Evolutionary conservation across 768 basidiomycete genomes (phyloP).

Genomic region (Butyriboletus loyo): DNA sequence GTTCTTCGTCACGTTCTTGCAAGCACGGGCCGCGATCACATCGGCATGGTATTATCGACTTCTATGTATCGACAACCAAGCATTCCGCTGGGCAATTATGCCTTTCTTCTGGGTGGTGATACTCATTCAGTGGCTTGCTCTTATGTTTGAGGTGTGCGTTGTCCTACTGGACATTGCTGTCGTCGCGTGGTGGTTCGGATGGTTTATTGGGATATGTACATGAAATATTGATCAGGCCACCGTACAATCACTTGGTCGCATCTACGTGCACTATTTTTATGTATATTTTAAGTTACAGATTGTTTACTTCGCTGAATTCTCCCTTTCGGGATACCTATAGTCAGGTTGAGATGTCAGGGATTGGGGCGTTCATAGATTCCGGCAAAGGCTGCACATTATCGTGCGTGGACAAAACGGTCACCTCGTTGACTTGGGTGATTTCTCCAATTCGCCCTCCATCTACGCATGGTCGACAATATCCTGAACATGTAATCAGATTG

Average conservation of each 20-base stretch:
- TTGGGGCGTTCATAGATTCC: neutral
- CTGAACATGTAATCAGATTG: constrained; percentile 31
- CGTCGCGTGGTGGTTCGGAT: constrained; percentile 73
- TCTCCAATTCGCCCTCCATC: constrained; percentile 47
- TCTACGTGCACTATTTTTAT: constrained; percentile 14
- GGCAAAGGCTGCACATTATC: constrained; percentile 4
- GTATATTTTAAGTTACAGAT: constrained; percentile 6
- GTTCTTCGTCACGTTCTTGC: constrained; percentile 50
- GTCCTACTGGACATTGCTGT: constrained; percentile 58
- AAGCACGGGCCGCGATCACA: constrained; percentile 55
- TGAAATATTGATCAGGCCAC: constrained; percentile 20
- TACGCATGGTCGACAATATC: constrained; percentile 67
- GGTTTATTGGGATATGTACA: constrained; percentile 54
- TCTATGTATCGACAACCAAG: constrained; percentile 54
- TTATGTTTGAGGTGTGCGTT: constrained; percentile 55
- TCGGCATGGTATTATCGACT: constrained; percentile 54
- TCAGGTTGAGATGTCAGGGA: neutral
- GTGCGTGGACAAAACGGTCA: neutral
- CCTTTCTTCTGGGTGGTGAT: constrained; percentile 65
- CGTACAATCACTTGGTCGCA: neutral
- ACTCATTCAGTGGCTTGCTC: constrained; percentile 64
- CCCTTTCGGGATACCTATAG: neutral
- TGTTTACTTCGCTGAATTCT: neutral
- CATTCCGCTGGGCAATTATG: constrained; percentile 59
- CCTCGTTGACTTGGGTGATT: constrained; percentile 21